Percentiles rank a stretch among this genome's conserved stretches.
phyloP scores from a whole-genome alignment of 2,329 filamentous ascomycete genomes.

The Pyrenochaeta sp. region DNA sequence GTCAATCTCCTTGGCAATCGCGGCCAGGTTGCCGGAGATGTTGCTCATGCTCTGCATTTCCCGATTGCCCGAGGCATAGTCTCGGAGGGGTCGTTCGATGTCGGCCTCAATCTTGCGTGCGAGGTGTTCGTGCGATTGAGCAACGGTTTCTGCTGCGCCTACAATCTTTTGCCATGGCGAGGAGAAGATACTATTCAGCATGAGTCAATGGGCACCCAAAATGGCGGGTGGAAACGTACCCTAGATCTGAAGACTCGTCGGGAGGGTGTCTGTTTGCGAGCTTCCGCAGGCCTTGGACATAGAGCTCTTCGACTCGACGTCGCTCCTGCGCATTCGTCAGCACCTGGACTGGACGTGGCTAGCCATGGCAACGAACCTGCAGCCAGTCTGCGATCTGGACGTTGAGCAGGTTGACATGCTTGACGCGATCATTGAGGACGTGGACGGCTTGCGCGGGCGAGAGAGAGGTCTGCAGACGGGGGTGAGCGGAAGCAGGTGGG shows the following conservation, averaged over 20 bases:
- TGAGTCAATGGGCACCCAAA: conserved; percentile 28
- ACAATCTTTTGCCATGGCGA: conserved; percentile 89
- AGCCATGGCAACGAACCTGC: conserved; percentile 68
- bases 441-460: conserved; percentile 82
- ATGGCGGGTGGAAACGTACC: conserved; percentile 65
- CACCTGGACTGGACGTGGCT: conserved; percentile 9
- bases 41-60: conserved; percentile 83
- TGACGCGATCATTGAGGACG: conserved; percentile 84
- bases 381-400: conserved; percentile 95
- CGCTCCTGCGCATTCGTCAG: conserved; percentile 72
- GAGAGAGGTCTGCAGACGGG: conserved; percentile 71
- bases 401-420: conserved; percentile 86
- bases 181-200: conserved; percentile 76
- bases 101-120: conserved; percentile 85
- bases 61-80: conserved; percentile 72
- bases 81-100: conserved; percentile 82
- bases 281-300: conserved; percentile 82
- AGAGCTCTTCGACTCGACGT: conserved; percentile 87
- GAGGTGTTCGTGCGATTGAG: conserved; percentile 82
- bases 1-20: conserved; percentile 85
- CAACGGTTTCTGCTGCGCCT: conserved; percentile 78
- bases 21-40: conserved; percentile 80
- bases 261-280: conserved; percentile 77
- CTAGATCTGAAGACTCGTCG: conserved; percentile 80
- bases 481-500: conserved; percentile 37